phyloP scores from a whole-genome alignment of 768 basidiomycete species.

The Hemileccinum rubropunctum region DNA sequence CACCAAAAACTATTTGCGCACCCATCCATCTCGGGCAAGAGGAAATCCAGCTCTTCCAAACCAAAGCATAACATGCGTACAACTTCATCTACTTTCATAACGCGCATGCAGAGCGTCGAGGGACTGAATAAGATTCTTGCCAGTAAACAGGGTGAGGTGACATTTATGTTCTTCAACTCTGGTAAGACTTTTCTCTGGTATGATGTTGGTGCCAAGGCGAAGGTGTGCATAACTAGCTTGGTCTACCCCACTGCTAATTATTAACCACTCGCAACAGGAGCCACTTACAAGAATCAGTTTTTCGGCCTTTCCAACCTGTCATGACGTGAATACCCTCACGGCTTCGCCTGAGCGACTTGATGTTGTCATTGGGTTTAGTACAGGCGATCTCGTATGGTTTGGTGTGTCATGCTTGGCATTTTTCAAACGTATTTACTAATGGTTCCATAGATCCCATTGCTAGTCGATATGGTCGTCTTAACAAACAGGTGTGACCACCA shows the following conservation, averaged over 20 bases:
- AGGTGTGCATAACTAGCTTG: conserved; percentile 48
- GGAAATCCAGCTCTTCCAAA: conserved; percentile 61
- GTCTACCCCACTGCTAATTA: conserved; percentile 6
- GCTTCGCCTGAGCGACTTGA: conserved; percentile 79
- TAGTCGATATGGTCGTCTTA: conserved; percentile 79
- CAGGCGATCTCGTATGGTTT: conserved; percentile 96
- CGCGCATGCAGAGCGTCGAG: conserved; percentile 79
- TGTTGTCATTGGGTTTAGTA: conserved; percentile 86
- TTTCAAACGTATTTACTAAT: conserved; percentile 1
- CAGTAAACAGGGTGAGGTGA: conserved; percentile 79
- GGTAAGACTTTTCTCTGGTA: conserved; percentile 83
- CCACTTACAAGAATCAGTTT: conserved; percentile 83
- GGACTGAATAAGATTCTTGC: conserved; percentile 69
- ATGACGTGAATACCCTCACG: conserved; percentile 80
- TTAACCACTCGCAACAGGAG: conserved; percentile 53
- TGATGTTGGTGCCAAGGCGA: conserved; percentile 80
- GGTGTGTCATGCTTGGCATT: conserved; percentile 46
- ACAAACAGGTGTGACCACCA: conserved; percentile 63
- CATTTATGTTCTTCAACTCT: conserved; percentile 86
- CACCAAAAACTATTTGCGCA: conserved; percentile 62
- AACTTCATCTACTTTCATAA: conserved; percentile 90
- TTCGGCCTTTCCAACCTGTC: conserved; percentile 85
- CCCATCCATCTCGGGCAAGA: conserved; percentile 44
- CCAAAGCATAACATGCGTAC: conserved; percentile 93
- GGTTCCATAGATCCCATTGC: conserved; percentile 64